phyloP scores from a whole-genome alignment of 495 filamentous ascomycete genomes.

The Daldinia childiae region DNA sequence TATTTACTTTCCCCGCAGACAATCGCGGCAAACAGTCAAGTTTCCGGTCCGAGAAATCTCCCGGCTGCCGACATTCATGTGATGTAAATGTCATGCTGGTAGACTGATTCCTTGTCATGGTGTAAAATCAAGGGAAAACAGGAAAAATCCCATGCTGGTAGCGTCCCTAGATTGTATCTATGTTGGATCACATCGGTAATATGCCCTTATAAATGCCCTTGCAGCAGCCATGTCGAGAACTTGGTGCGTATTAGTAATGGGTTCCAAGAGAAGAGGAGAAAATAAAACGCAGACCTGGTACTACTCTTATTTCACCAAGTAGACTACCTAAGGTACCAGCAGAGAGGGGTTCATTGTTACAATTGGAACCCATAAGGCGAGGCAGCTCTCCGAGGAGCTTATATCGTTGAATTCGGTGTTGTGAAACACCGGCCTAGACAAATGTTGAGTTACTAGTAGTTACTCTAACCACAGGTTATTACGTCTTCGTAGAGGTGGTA shows the following conservation, averaged over 20 bases:
- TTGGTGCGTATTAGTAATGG: not conserved
- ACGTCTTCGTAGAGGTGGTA: not conserved
- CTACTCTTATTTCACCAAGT: not conserved
- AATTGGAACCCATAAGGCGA: not conserved
- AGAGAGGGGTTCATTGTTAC: not conserved
- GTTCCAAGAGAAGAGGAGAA: not conserved
- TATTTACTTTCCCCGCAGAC: conserved; percentile 11
- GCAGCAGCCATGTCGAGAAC: not conserved
- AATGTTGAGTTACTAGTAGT: not conserved
- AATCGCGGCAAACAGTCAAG: conserved; percentile 5
- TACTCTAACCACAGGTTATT: not conserved
- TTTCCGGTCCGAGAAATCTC: conserved; percentile 4
- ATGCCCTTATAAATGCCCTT: not conserved
- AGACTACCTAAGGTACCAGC: not conserved
- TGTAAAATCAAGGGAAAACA: not conserved
- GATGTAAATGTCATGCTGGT: not conserved
- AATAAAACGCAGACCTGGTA: not conserved
- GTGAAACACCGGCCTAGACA: not conserved
- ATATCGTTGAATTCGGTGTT: not conserved
- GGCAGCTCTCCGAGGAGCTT: not conserved
- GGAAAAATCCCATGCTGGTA: not conserved
- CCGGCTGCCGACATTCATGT: conserved; percentile 5
- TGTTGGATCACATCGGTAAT: not conserved
- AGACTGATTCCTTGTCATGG: not conserved
- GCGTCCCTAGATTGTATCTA: not conserved